Conservation (phyloP, 139 green algal genomes). For the Choricystis sp. region DNA sequence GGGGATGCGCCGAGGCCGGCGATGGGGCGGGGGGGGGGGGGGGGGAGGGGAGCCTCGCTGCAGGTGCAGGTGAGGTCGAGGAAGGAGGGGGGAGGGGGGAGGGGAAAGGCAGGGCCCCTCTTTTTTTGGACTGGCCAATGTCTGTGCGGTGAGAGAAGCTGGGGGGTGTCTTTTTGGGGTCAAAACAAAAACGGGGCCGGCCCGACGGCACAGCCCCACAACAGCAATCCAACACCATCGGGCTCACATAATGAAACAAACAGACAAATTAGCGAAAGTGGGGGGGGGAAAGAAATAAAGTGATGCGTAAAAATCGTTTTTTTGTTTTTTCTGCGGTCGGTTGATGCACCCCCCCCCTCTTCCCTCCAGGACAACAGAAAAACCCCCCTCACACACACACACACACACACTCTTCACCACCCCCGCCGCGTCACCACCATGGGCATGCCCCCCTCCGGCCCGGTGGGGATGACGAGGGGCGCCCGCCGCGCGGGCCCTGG, state of each 20-base stretch:
- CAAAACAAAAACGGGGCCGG: no score
- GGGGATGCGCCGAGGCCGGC: no score
- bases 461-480: conserved; percentile 60
- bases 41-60: no score
- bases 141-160: no score
- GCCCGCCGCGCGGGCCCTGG: conserved; percentile 4
- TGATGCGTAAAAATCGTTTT: no score
- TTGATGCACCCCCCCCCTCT: neutral
- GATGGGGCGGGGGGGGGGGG: no score
- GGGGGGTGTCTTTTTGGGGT: no score
- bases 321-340: neutral
- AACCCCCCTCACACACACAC: neutral
- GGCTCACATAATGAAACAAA: no score
- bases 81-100: neutral
- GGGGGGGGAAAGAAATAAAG: no score
- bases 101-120: neutral
- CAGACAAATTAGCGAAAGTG: no score
- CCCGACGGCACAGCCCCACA: no score
- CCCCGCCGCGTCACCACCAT: conserved; percentile 17
- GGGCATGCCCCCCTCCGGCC: conserved; percentile 44
- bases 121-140: neutral
- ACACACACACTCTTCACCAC: neutral
- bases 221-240: no score
- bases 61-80: neutral
- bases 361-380: neutral